Evolutionary conservation across 306 rosid genomes (phyloP).

Genomic region (Sophora flavescens): DNA sequence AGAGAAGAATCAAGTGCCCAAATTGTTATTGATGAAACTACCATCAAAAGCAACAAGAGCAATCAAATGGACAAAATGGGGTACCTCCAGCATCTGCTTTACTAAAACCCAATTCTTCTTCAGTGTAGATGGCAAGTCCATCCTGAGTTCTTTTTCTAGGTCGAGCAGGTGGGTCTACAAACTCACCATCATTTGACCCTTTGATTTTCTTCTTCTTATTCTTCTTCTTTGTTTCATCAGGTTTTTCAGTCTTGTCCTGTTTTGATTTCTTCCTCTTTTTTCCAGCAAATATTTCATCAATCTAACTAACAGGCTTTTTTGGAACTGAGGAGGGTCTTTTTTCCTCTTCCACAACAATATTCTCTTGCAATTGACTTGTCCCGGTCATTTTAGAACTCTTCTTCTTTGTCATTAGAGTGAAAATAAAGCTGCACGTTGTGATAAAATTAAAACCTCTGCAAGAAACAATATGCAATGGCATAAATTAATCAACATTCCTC

Average conservation of each 20-base stretch:
- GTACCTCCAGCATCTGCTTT: conserved; percentile 76
- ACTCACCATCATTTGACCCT: conserved; percentile 40
- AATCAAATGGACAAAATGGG: conserved; percentile 85
- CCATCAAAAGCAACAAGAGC: conserved; percentile 80
- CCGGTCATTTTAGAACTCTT: conserved; percentile 26
- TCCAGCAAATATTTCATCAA: conserved; percentile 77
- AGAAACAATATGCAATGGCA: conserved; percentile 13
- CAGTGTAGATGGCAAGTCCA: conserved; percentile 67
- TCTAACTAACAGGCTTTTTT: conserved; percentile 56
- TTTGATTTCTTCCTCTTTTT: conserved; percentile 67
- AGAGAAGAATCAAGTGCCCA: conserved; percentile 2
- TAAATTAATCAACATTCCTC: not conserved
- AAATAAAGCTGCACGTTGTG: conserved; percentile 47
- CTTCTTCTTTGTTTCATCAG: conserved; percentile 42
- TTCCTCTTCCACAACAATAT: conserved; percentile 44
- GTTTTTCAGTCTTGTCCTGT: conserved; percentile 27
- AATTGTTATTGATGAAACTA: not conserved
- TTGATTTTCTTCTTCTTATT: conserved; percentile 47
- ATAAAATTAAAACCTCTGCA: conserved; percentile 1
- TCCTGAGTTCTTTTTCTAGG: conserved; percentile 66
- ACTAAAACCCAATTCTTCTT: conserved; percentile 73
- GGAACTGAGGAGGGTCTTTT: conserved; percentile 45
- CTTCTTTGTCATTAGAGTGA: conserved; percentile 43
- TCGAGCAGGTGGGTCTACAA: conserved; percentile 48
- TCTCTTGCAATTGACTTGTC: conserved; percentile 42